Conservation (phyloP, 441 rosid genomes). For the Gossypium gossypioides region DNA sequence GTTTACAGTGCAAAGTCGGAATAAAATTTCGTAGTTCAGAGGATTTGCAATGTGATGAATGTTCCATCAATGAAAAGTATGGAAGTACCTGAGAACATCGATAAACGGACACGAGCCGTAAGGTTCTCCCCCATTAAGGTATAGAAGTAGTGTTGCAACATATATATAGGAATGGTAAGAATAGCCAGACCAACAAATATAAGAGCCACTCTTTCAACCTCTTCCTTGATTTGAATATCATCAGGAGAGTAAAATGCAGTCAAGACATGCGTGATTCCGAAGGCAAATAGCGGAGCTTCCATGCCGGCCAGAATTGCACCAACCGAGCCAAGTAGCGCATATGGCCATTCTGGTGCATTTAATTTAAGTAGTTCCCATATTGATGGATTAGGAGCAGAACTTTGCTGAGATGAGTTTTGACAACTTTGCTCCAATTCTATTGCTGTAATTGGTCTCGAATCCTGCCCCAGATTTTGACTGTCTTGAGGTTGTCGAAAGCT, state of each 20-base stretch:
- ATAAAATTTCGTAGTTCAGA: not conserved
- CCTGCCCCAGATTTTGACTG: slow-evolving; percentile 22
- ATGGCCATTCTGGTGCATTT: slow-evolving; percentile 78
- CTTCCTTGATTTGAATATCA: slow-evolving; percentile 32
- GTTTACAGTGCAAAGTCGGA: not conserved
- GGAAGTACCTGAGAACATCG: slow-evolving; percentile 59
- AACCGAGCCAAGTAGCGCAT: slow-evolving; percentile 63
- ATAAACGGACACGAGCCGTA: slow-evolving; percentile 60
- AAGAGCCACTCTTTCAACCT: slow-evolving; percentile 34
- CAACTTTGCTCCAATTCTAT: slow-evolving; percentile 10
- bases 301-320: slow-evolving; percentile 45
- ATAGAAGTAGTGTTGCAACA: slow-evolving; percentile 64
- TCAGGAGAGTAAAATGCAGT: slow-evolving; percentile 52
- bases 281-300: slow-evolving; percentile 57
- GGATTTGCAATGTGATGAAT: not conserved
- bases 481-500: slow-evolving; percentile 32
- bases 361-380: slow-evolving; percentile 53
- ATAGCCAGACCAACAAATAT: slow-evolving; percentile 40
- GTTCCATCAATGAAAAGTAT: not conserved
- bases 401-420: slow-evolving; percentile 14
- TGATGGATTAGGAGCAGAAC: slow-evolving; percentile 19
- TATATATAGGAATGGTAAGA: slow-evolving; percentile 51
- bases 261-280: slow-evolving; percentile 56
- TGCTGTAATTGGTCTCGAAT: not conserved
- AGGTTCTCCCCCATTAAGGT: slow-evolving; percentile 71